Evolutionary conservation across 2,329 filamentous ascomycete genomes (phyloP), one percentile per base, ranked within the genome.

Genomic region (Colletotrichum sp.): DNA sequence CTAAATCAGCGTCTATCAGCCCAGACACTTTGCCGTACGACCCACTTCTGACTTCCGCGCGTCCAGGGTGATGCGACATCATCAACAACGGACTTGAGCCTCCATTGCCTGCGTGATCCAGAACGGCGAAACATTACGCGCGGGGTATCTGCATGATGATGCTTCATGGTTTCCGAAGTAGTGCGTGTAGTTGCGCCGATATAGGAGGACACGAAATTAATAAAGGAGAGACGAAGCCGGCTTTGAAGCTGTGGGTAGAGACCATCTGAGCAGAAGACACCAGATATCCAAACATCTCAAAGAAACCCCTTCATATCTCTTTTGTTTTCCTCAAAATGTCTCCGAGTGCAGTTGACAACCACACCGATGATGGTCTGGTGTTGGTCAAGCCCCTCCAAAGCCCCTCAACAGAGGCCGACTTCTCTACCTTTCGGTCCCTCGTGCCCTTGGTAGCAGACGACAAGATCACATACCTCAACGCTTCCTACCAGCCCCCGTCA

Each of bases 401-500:
- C 43, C 16, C 32, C 9, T 58, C 22, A 16, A 16, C 55, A 1
- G 34, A 39, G 27, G 56, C 58, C 77, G 79, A 52, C 22, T 81
- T 81, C 65, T 77, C 78, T 0, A 48, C 68, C 4, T 77, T 77
- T 64, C 78, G 80, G 4, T 76, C 70, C 25, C 76, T 81, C 1
- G 79, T 81, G 4, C 80, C 80, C 0, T 61, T 80, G 1, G 76
- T 79, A 25, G 65, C 74, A 1, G 68, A 77, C 18, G 71, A 71
- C n/a, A 76, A 78, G 15, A 74, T 77, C 25, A 77, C 79, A 7
- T 82, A 81, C 64, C 80, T 84, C 56, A 83, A 84, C 69, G 78
- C 82, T 2, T 79, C 80, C 8, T 82, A 80, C 10, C 79, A 78
- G 58, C 82, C 82, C 0, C 82, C 82, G 1, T 83, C 81, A 8